These are phyloP conservation scores for Exophiala bonariae DNA, from an alignment of 2,329 filamentous ascomycete species.

Conservation along the genomic window DNA sequence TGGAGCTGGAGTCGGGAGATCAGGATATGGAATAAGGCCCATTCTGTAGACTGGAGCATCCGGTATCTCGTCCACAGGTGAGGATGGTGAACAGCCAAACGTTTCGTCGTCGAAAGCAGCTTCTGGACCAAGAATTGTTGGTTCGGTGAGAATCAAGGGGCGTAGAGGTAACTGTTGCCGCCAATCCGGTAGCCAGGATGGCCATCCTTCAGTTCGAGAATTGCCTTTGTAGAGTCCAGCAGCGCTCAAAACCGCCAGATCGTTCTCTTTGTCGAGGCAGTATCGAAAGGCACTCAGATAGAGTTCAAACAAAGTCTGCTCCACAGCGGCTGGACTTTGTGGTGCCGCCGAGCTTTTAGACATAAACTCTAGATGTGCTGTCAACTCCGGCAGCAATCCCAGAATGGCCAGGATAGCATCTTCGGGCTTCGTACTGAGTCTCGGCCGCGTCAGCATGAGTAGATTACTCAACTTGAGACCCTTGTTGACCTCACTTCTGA, in stretches of 20 bases:
- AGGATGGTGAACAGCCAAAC: neutral
- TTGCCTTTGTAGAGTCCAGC: conserved; percentile 20
- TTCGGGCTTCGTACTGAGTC: conserved; percentile 17
- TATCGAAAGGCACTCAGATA: conserved; percentile 14
- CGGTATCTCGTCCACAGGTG: neutral
- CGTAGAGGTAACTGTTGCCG: conserved; percentile 17
- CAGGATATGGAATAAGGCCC: neutral
- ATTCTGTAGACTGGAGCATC: conserved; percentile 6
- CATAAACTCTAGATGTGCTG: neutral
- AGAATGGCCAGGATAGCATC: conserved; percentile 19
- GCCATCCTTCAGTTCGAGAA: conserved; percentile 5
- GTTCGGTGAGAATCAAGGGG: conserved; percentile 12
- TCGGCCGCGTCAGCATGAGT: conserved; percentile 19
- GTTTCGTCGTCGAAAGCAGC: conserved; percentile 15
- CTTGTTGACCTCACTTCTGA: conserved; percentile 17
- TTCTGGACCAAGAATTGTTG: conserved; percentile 10
- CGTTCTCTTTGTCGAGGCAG: conserved; percentile 17
- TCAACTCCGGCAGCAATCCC: conserved; percentile 15
- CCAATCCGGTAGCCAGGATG: conserved; percentile 20
- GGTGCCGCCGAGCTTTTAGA: neutral
- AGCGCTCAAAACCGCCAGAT: conserved; percentile 17
- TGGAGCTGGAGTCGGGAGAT: neutral
- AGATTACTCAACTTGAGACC: conserved; percentile 17
- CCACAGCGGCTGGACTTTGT: neutral
- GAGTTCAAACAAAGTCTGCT: conserved; percentile 11